phyloP scores from a whole-genome alignment of 352 stramenopile species.

The Globisporangium iwayamae region DNA sequence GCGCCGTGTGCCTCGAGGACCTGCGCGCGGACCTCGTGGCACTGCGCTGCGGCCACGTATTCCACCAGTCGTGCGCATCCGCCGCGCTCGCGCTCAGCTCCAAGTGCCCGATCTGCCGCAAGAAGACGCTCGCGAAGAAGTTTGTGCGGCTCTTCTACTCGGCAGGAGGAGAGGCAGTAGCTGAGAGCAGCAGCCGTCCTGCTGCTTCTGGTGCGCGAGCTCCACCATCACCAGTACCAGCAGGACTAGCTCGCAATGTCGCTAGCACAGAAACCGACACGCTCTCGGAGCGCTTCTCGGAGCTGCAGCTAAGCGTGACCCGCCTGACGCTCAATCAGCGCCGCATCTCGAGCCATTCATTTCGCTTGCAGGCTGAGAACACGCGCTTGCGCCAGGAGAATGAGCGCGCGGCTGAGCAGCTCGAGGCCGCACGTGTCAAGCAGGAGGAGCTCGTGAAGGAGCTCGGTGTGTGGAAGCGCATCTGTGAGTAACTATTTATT shows the following conservation, averaged over 20 bases:
- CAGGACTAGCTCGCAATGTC: not conserved
- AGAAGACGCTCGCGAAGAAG: conserved; percentile 15
- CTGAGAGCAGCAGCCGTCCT: not conserved
- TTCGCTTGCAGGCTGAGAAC: conserved; percentile 27
- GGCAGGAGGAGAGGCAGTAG: not conserved
- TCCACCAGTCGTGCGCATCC: conserved; percentile 29
- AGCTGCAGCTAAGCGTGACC: conserved; percentile 24
- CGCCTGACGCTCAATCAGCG: conserved; percentile 22
- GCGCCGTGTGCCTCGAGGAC: conserved; percentile 38
- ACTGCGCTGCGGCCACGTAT: conserved; percentile 40
- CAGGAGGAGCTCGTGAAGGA: conserved; percentile 23
- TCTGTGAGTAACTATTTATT: conserved; percentile 23
- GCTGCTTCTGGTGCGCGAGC: not conserved
- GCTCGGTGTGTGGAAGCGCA: conserved; percentile 29
- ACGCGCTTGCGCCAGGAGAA: conserved; percentile 24
- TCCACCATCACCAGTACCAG: not conserved
- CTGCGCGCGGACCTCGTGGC: conserved; percentile 28
- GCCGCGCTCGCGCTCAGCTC: conserved; percentile 17
- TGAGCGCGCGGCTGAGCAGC: conserved; percentile 16
- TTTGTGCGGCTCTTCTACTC: conserved; percentile 31
- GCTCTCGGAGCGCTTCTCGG: conserved; percentile 18
- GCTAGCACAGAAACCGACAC: not conserved
- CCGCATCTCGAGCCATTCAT: conserved; percentile 32
- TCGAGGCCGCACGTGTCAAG: conserved; percentile 22
- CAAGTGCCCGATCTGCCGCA: conserved; percentile 37